Evolutionary conservation across 2,329 filamentous ascomycete genomes (phyloP).

Genomic region (Aspergillus pseudoviridinutans): DNA sequence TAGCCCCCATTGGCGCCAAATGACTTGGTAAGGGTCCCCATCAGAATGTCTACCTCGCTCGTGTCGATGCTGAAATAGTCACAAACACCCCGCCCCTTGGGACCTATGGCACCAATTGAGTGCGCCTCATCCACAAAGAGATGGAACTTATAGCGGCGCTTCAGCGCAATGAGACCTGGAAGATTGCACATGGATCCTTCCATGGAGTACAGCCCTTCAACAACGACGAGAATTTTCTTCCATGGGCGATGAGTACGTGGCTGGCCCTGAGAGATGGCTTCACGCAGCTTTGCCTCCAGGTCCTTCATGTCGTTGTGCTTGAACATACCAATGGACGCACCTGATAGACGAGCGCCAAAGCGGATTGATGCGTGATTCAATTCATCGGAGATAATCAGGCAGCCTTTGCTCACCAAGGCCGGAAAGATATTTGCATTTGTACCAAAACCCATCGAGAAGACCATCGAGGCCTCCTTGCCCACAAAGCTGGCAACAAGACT

Average conservation of each 20-base stretch:
- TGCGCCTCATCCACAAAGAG: slow-evolving; percentile 96
- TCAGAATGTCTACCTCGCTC: slow-evolving; percentile 84
- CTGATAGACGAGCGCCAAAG: slow-evolving; percentile 87
- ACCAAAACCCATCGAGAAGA: slow-evolving; percentile 98
- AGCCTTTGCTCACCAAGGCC: slow-evolving; percentile 86
- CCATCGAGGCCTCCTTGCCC: slow-evolving; percentile 89
- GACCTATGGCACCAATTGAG: slow-evolving; percentile 88
- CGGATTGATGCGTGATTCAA: slow-evolving; percentile 97
- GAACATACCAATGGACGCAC: slow-evolving; percentile 92
- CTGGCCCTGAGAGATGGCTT: slow-evolving; percentile 93
- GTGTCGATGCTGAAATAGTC: slow-evolving; percentile 95
- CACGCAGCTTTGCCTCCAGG: slow-evolving; percentile 79
- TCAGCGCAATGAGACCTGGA: slow-evolving; percentile 80
- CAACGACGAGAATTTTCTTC: slow-evolving; percentile 97
- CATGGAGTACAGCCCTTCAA: slow-evolving; percentile 98
- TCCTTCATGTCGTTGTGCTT: slow-evolving; percentile 95
- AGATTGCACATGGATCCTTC: slow-evolving; percentile 98
- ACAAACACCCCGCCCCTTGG: slow-evolving; percentile 84
- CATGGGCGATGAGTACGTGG: slow-evolving; percentile 97
- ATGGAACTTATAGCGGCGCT: slow-evolving; percentile 95
- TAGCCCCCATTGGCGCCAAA: slow-evolving; percentile 98
- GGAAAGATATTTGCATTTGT: slow-evolving; percentile 94
- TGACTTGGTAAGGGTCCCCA: slow-evolving; percentile 97
- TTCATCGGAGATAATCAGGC: slow-evolving; percentile 92
- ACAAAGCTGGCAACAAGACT: slow-evolving; percentile 85